A percentile compares a stretch with the other conserved stretches of the same genome.
Conservation (phyloP, 352 stramenopile species). For the Phytophthora litchii region DNA sequence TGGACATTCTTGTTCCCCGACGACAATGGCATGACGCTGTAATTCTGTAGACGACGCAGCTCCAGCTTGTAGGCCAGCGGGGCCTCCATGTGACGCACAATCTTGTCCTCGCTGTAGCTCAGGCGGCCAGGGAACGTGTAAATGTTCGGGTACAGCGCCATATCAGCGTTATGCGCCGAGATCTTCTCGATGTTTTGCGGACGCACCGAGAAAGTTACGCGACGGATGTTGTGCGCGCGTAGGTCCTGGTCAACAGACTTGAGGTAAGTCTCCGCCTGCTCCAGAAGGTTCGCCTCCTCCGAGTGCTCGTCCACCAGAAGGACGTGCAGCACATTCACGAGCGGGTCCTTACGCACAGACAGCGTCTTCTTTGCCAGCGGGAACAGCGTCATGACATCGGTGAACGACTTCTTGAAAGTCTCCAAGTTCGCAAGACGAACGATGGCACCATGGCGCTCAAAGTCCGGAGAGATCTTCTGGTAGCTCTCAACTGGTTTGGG, state of each 20-base stretch:
- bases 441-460: constrained; percentile 84
- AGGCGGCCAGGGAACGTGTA: constrained; percentile 90
- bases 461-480: constrained; percentile 74
- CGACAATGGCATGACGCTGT: constrained; percentile 94
- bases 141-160: constrained; percentile 86
- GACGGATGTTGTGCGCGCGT: constrained; percentile 81
- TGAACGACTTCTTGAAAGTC: constrained; percentile 72
- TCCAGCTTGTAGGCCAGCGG: constrained; percentile 99
- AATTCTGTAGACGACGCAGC: constrained; percentile 97
- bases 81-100: constrained; percentile 99
- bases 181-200: constrained; percentile 51
- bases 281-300: constrained; percentile 60
- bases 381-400: constrained; percentile 73
- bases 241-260: constrained; percentile 64
- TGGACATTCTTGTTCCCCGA: constrained; percentile 97
- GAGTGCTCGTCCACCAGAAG: constrained; percentile 76
- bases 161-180: constrained; percentile 48
- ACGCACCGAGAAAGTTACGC: constrained; percentile 88
- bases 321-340: constrained; percentile 87
- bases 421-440: constrained; percentile 89
- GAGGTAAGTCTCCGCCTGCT: constrained; percentile 66
- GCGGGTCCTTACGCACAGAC: constrained; percentile 63
- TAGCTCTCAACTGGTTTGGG: constrained; percentile 55
- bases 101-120: constrained; percentile 96
- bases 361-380: constrained; percentile 73